A percentile compares a stretch with the other conserved stretches of the same genome.
Conservation (phyloP, 306 rosid species). For the Casuarina equisetifolia region DNA sequence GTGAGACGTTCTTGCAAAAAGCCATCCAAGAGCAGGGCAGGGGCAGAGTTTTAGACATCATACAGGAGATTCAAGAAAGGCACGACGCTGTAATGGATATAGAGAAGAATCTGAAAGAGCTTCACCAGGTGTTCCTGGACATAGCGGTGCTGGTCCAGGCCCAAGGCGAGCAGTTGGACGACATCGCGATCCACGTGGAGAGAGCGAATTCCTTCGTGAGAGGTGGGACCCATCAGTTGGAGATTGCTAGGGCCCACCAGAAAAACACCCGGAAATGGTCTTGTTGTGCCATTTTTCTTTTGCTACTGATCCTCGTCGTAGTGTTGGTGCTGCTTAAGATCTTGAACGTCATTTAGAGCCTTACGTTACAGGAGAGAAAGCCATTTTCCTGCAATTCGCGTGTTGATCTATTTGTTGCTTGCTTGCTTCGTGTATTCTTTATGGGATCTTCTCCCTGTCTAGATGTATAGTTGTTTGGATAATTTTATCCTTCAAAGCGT, state of each 20-base stretch:
- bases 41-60: slow-evolving; percentile 66
- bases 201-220: slow-evolving; percentile 67
- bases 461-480: no score
- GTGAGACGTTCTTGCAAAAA: slow-evolving; percentile 78
- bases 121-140: slow-evolving; percentile 90
- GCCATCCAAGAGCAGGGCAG: slow-evolving; percentile 84
- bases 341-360: not conserved
- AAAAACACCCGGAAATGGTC: slow-evolving; percentile 64
- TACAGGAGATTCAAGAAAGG: slow-evolving; percentile 83
- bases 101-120: slow-evolving; percentile 75
- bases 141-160: slow-evolving; percentile 78
- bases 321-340: not conserved
- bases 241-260: slow-evolving; percentile 52
- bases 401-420: not conserved
- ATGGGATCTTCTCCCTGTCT: not conserved
- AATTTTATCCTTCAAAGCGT: no score
- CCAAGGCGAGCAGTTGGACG: slow-evolving; percentile 78
- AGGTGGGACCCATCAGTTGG: slow-evolving; percentile 53
- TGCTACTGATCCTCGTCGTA: slow-evolving; percentile 36
- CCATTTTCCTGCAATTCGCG: not conserved
- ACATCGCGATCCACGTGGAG: slow-evolving; percentile 70
- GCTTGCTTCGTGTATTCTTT: not conserved
- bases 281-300: slow-evolving; percentile 45
- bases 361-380: not conserved
- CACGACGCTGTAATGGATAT: slow-evolving; percentile 74